Evolutionary conservation across 495 filamentous ascomycete species (phyloP).

Genomic region (Penicillium egyptiacum): DNA sequence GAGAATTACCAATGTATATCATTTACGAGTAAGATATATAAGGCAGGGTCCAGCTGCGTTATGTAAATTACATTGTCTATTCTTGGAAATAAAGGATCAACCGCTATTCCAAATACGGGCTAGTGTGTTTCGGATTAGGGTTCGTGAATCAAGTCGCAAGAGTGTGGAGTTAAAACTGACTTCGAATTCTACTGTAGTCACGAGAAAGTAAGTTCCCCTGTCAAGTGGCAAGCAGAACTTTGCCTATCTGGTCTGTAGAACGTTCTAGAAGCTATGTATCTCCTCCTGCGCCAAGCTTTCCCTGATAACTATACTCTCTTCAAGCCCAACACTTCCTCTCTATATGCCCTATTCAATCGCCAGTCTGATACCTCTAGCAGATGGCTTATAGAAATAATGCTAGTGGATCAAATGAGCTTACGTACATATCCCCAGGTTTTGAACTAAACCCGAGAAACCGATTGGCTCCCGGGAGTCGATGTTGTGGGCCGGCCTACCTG

Average conservation of each 20-base stretch:
- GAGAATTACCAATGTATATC: neutral
- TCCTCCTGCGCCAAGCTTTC: no score
- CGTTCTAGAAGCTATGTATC: no score
- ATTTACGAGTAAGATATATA: neutral
- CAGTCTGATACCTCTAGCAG: neutral
- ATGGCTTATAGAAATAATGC: neutral
- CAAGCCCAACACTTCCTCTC: no score
- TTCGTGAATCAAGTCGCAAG: neutral
- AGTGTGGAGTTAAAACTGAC: neutral
- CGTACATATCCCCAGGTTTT: neutral
- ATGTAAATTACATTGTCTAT: constrained; percentile 1
- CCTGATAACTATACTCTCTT: no score
- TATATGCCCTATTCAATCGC: neutral
- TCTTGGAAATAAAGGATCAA: neutral
- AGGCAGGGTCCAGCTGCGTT: neutral
- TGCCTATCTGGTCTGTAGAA: no score
- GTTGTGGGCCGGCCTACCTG: neutral
- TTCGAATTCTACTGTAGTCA: no score
- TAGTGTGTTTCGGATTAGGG: neutral
- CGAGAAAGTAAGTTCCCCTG: no score
- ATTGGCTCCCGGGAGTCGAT: neutral
- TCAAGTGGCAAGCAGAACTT: no score
- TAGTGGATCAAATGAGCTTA: neutral
- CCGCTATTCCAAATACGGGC: neutral
- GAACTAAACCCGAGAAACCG: neutral